Evolutionary conservation across 306 rosid genomes (phyloP).

Genomic region (Cicer yamashitae): DNA sequence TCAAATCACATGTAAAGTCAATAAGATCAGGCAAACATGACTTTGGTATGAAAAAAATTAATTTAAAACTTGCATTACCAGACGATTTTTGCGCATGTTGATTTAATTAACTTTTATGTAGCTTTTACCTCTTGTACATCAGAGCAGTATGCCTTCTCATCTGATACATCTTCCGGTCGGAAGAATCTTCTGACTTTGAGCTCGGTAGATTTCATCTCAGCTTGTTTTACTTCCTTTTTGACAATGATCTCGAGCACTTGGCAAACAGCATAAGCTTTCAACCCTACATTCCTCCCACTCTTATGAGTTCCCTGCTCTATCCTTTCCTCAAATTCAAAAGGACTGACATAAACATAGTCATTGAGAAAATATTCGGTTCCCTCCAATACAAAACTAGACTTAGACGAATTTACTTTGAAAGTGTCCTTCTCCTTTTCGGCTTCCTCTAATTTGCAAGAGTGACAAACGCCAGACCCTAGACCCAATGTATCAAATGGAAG

Average conservation of each 20-base stretch:
- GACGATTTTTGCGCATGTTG: not conserved
- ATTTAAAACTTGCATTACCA: not conserved
- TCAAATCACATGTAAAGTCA: not conserved
- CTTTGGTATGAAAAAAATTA: not conserved
- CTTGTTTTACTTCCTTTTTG: conserved; percentile 57
- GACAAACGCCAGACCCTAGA: conserved; percentile 76
- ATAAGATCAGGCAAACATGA: conserved; percentile 5
- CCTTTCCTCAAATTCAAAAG: conserved; percentile 65
- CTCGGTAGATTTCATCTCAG: conserved; percentile 58
- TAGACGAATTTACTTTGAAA: conserved; percentile 62
- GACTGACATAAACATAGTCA: conserved; percentile 73
- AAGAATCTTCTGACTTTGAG: conserved; percentile 83
- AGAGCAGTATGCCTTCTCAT: conserved; percentile 67
- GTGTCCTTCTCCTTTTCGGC: conserved; percentile 59
- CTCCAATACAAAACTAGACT: conserved; percentile 59
- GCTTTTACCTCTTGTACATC: conserved; percentile 58
- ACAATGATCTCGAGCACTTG: conserved; percentile 70
- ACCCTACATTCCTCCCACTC: conserved; percentile 87
- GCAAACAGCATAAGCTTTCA: conserved; percentile 82
- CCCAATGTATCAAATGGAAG: conserved; percentile 73
- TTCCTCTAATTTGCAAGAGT: conserved; percentile 69
- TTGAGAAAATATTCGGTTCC: conserved; percentile 69
- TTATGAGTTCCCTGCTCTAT: conserved; percentile 62
- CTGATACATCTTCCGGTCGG: conserved; percentile 89
- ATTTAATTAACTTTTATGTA: conserved; percentile 4